phyloP scores from a whole-genome alignment of 2,329 filamentous ascomycete species.

The Teratosphaeriaceae sp. region DNA sequence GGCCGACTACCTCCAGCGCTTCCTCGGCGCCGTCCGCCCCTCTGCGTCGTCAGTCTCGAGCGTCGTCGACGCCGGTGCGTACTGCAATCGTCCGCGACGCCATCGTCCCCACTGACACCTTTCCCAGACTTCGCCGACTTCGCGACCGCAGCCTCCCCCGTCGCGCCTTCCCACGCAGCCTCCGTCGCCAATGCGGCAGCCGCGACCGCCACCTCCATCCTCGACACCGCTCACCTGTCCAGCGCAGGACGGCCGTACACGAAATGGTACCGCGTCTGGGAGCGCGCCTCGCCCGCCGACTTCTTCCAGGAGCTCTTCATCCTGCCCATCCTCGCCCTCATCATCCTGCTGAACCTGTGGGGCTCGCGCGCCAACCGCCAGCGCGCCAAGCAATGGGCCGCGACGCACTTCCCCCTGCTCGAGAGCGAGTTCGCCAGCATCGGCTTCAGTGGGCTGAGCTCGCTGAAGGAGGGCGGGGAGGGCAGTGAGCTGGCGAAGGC shows the following conservation, averaged over 20 bases:
- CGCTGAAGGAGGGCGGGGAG: constrained; percentile 25
- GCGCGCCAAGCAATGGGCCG: constrained; percentile 75
- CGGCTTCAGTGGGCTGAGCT: constrained; percentile 60
- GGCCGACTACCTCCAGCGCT: constrained; percentile 54
- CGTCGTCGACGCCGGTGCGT: constrained; percentile 58
- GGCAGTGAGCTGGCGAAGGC: constrained; percentile 30
- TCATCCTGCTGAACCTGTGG: constrained; percentile 73
- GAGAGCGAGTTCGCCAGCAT: constrained; percentile 80
- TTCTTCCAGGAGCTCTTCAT: constrained; percentile 86
- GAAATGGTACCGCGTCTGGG: constrained; percentile 95
- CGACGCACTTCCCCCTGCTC: constrained; percentile 64
- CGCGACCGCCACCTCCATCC: constrained; percentile 33
- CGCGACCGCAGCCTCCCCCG: constrained; percentile 66
- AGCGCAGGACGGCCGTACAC: constrained; percentile 62
- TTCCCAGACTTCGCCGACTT: constrained; percentile 86
- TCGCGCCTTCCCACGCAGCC: constrained; percentile 44
- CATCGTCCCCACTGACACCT: constrained; percentile 3
- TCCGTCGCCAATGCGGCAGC: constrained; percentile 39
- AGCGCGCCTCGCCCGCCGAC: constrained; percentile 75
- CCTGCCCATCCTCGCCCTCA: constrained; percentile 63
- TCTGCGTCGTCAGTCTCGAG: constrained; percentile 37
- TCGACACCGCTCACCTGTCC: constrained; percentile 26
- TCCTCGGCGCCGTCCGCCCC: constrained; percentile 63
- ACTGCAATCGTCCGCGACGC: constrained; percentile 4
- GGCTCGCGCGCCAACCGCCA: constrained; percentile 72